A percentile compares a stretch with the other conserved stretches of the same genome.
Conservation (phyloP, 129 eudicot species). For the Smallanthus sonchifolius region DNA sequence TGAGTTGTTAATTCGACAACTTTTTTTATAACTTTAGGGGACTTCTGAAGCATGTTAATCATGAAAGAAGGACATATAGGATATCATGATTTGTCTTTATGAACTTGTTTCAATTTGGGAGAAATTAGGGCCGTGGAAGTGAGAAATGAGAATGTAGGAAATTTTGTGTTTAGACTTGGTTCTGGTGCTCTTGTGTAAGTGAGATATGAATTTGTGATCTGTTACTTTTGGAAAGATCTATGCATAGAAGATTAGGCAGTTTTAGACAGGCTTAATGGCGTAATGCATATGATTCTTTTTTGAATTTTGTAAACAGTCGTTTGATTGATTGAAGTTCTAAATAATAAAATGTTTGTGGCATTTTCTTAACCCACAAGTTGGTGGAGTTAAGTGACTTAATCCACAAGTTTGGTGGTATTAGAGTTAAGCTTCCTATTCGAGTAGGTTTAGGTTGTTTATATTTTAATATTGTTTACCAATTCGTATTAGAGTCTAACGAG, state of each 20-base stretch:
- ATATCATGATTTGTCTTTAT: background rate
- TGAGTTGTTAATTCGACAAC: background rate
- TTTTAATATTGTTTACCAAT: no score
- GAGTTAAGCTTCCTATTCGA: no score
- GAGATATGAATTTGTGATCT: constrained; percentile 13
- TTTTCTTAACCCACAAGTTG: no score
- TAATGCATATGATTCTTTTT: background rate
- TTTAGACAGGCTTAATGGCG: background rate
- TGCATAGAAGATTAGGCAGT: background rate
- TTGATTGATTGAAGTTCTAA: constrained; percentile 13
- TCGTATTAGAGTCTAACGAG: no score
- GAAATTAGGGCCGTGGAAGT: constrained; percentile 11
- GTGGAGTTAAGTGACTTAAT: no score
- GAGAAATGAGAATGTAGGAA: constrained; percentile 10
- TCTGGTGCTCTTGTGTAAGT: background rate
- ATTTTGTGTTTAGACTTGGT: background rate
- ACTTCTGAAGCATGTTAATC: background rate
- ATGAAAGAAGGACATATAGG: background rate
- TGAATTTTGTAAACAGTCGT: background rate
- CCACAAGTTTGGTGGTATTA: no score
- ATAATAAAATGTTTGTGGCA: no score
- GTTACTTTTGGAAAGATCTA: background rate
- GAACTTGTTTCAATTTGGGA: background rate
- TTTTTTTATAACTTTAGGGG: background rate
- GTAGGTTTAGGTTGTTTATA: no score